Evolutionary conservation across 352 stramenopile species (phyloP).

Genomic region (Globisporangium nunn): DNA sequence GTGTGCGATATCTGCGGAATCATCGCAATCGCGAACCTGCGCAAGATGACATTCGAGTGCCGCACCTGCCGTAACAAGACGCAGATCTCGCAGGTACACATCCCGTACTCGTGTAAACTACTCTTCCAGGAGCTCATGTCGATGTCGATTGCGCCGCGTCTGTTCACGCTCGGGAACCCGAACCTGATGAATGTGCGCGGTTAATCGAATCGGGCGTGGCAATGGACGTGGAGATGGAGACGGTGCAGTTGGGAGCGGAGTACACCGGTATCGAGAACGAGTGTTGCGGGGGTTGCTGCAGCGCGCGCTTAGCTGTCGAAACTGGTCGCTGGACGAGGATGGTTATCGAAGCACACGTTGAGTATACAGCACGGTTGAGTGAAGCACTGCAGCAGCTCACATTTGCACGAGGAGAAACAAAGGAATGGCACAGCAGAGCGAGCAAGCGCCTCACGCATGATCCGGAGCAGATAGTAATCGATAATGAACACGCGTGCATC

Average conservation of each 20-base stretch:
- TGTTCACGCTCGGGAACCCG: constrained; percentile 92
- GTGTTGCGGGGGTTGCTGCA: not conserved
- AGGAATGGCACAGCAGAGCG: no score
- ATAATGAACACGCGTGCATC: no score
- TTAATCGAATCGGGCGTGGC: not conserved
- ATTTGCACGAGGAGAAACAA: no score
- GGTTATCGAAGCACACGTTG: no score
- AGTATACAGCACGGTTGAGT: no score
- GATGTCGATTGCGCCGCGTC: constrained; percentile 98
- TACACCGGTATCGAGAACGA: not conserved
- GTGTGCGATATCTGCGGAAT: constrained; percentile 99
- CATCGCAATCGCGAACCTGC: constrained; percentile 97
- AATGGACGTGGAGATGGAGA: not conserved
- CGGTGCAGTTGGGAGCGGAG: not conserved
- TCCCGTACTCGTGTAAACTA: constrained; percentile 99
- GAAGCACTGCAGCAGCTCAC: no score
- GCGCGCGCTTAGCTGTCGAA: not conserved
- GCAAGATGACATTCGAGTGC: constrained; percentile 99
- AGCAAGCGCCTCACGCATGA: no score
- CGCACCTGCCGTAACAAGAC: constrained; percentile 93
- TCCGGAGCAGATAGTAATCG: no score
- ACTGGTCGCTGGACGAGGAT: not conserved
- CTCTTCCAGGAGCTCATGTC: constrained; percentile 99
- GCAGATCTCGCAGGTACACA: constrained; percentile 94
- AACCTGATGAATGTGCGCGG: constrained; percentile 47